Evolutionary conservation across 78 protist genomes (phyloP), one percentile per base, ranked within the genome.

Genomic region (Polysphondylium violaceum): DNA sequence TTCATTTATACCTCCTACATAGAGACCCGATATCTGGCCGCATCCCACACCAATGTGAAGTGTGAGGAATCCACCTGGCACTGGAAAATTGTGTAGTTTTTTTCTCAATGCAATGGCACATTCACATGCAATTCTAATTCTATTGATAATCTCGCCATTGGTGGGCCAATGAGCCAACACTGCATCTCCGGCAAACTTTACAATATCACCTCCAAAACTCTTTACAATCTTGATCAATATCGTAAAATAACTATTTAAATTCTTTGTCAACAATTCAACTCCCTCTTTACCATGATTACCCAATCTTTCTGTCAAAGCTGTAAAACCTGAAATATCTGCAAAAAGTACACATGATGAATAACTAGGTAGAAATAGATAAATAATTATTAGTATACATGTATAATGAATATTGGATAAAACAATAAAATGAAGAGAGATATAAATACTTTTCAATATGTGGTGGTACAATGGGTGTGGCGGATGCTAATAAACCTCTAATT

Each of bases 161-260:
- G 88, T 86, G 35, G 93, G 94, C 96, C 97, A 96, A 53, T 81
- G 83, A 23, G 86, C 87, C 29, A 94, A 77, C 7, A 96, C 86
- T 16, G 96, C 96, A 68, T 96, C 97, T 50, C 97, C 97, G 36
- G 95, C 96, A 51, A 93, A 95, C 53, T 93, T 95, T 25, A 95
- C 88, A 27, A 93, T 74, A 78, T 95, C 97, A 23, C 97, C 97
- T 25, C 95, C 96, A 56, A 25, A 65, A 27, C 35, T 41, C 41
- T 78, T 56, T 19, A 95, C 79, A 31, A 88, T 35, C 44, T 61
- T 90, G 25, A 95, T 94, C 61, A 95, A 53, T 55, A 41, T 67
- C 11, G 55, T 74, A 41, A 95, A 93, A 36, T 90, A 95, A 2
- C 67, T 25, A 75, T 95, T 95, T 17, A 95, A 47, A 50, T 60